These are phyloP conservation scores for Xanthoceras sorbifolium DNA, from an alignment of 345 rosid species.

Conservation along the genomic window DNA sequence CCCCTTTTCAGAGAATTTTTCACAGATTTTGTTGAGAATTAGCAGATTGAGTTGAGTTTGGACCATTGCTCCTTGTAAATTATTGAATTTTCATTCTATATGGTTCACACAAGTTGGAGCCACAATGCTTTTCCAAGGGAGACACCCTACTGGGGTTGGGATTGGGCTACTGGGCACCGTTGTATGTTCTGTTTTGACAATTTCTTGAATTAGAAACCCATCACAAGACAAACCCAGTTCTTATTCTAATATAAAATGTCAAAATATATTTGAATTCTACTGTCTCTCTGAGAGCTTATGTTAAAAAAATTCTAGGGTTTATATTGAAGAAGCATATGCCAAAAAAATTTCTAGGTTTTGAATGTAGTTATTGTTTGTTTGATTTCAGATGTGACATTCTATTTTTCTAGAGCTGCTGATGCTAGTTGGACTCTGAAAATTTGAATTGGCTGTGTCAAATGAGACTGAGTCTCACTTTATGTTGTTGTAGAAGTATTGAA, in stretches of 20 bases:
- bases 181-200: not conserved
- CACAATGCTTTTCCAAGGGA: not conserved
- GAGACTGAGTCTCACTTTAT: not conserved
- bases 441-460: not conserved
- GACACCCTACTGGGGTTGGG: not conserved
- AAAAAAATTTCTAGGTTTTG: not conserved
- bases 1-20: not conserved
- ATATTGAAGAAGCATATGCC: not conserved
- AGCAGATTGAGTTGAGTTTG: not conserved
- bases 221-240: not conserved
- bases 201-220: not conserved
- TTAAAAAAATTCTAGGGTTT: not conserved
- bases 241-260: too few relatives aligned
- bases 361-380: not conserved
- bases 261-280: not conserved
- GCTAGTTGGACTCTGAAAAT: not conserved
- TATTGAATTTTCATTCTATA: not conserved
- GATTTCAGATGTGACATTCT: too few relatives aligned
- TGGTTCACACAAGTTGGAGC: not conserved
- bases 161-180: not conserved
- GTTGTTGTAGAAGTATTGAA: not conserved
- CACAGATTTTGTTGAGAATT: slow-evolving; percentile 1
- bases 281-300: not conserved
- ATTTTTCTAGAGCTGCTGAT: not conserved
- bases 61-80: not conserved